These are phyloP conservation scores for Tritrichomonas musculus DNA, from an alignment of 208 protist species.

Conservation along the genomic window DNA sequence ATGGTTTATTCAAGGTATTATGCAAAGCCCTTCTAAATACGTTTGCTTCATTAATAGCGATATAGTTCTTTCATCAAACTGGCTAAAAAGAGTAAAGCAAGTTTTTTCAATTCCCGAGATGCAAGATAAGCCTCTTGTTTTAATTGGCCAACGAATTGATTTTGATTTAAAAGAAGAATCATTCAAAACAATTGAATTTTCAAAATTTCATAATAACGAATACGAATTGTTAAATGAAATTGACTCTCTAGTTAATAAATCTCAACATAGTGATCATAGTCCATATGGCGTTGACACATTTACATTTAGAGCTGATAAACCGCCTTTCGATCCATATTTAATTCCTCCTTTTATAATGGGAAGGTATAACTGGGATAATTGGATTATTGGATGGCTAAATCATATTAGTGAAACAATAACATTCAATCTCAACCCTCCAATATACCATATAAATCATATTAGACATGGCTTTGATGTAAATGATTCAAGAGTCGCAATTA, in stretches of 20 bases:
- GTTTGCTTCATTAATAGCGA: constrained; percentile 20
- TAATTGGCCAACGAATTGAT: constrained; percentile 29
- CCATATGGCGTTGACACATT: constrained; percentile 14
- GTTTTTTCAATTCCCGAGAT: not conserved
- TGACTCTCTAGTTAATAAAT: not conserved
- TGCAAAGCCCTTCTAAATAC: not conserved
- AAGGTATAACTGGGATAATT: constrained; percentile 29
- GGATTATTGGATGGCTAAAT: not conserved
- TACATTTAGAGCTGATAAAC: not conserved
- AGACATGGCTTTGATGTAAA: not conserved
- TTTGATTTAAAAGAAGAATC: not conserved
- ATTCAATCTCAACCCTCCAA: not conserved
- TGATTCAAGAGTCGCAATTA: not conserved
- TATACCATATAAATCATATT: constrained; percentile 19
- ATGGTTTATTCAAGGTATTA: not conserved
- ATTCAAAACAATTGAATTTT: not conserved
- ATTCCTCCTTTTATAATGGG: constrained; percentile 30
- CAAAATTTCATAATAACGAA: too few relatives aligned
- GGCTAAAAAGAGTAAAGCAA: not conserved
- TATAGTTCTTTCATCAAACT: not conserved
- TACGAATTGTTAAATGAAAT: not conserved
- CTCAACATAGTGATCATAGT: constrained; percentile 1
- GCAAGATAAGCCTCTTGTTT: not conserved
- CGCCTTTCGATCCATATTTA: not conserved
- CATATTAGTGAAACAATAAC: not conserved